Evolutionary conservation across 192 early-diverging fungal species (phyloP).

Genomic region (Podila clonocystis): DNA sequence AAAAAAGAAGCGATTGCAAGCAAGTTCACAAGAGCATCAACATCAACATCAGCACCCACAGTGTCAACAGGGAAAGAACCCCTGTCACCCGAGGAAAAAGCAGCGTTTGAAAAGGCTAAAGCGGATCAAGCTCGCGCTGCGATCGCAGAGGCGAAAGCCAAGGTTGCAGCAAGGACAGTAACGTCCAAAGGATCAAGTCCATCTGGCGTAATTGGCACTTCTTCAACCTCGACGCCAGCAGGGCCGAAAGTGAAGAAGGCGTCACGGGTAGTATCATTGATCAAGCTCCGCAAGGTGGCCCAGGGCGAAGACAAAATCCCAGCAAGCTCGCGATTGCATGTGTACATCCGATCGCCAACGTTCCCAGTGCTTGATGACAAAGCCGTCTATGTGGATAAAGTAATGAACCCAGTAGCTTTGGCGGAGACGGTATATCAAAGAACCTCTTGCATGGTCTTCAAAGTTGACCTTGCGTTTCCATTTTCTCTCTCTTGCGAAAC

Average conservation of each 20-base stretch:
- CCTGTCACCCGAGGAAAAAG: background rate
- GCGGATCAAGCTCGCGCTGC: conserved; percentile 28
- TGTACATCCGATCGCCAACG: conserved; percentile 21
- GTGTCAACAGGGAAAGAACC: background rate
- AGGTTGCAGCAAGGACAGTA: conserved; percentile 18
- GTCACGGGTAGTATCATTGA: conserved; percentile 23
- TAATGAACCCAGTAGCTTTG: background rate
- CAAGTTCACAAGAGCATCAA: background rate
- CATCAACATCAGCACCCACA: background rate
- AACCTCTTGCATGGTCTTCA: background rate
- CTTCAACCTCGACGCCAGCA: background rate
- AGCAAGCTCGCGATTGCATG: conserved; percentile 24
- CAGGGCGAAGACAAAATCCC: conserved; percentile 48
- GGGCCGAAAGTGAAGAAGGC: conserved; percentile 28
- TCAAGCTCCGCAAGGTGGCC: conserved; percentile 34
- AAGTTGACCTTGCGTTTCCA: background rate
- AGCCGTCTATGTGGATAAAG: conserved; percentile 34
- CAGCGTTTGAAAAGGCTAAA: background rate
- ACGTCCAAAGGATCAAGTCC: background rate
- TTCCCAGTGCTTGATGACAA: conserved; percentile 30
- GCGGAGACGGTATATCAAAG: background rate
- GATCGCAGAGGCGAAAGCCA: conserved; percentile 36
- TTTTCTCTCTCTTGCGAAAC: background rate
- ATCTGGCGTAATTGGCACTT: background rate
- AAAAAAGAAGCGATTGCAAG: conserved; percentile 7